Conservation (phyloP, 352 stramenopile species). For the Pythium aquatile region DNA sequence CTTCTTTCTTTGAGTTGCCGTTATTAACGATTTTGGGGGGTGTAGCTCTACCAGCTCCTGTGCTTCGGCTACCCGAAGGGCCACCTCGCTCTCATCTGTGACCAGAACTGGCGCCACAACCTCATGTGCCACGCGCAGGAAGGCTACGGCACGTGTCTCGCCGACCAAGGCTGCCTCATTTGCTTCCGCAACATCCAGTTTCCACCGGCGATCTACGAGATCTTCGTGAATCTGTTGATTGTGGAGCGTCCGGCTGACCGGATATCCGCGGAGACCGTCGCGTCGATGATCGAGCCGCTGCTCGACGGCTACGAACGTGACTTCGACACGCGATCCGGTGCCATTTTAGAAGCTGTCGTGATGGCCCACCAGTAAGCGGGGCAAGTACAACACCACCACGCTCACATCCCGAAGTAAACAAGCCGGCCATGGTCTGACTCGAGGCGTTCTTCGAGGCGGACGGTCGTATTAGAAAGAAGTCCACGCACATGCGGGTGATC, state of each 20-base stretch:
- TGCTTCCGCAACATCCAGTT: slow-evolving; percentile 79
- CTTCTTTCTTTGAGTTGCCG: not conserved
- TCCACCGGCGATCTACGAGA: slow-evolving; percentile 71
- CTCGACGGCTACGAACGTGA: slow-evolving; percentile 60
- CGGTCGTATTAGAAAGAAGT: not conserved
- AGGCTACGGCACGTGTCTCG: slow-evolving; percentile 41
- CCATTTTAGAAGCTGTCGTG: slow-evolving; percentile 47
- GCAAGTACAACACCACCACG: not conserved
- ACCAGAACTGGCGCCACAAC: slow-evolving; percentile 74
- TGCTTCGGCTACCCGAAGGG: slow-evolving; percentile 83
- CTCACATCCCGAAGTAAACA: not conserved
- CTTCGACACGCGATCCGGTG: slow-evolving; percentile 44
- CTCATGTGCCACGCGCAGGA: slow-evolving; percentile 57
- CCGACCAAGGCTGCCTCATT: slow-evolving; percentile 71
- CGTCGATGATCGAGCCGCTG: slow-evolving; percentile 51
- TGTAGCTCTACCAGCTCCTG: slow-evolving; percentile 75
- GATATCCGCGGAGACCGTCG: slow-evolving; percentile 54
- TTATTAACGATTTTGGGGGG: slow-evolving; percentile 8
- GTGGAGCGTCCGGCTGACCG: slow-evolving; percentile 45
- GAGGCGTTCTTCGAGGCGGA: not conserved
- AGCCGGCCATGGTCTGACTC: not conserved
- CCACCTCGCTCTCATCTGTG: slow-evolving; percentile 67
- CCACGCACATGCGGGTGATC: not conserved
- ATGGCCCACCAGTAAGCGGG: slow-evolving; percentile 16
- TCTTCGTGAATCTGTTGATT: slow-evolving; percentile 62